These are phyloP conservation scores for Globisporangium abappressorium DNA, from an alignment of 352 stramenopile species.

Conservation along the genomic window DNA sequence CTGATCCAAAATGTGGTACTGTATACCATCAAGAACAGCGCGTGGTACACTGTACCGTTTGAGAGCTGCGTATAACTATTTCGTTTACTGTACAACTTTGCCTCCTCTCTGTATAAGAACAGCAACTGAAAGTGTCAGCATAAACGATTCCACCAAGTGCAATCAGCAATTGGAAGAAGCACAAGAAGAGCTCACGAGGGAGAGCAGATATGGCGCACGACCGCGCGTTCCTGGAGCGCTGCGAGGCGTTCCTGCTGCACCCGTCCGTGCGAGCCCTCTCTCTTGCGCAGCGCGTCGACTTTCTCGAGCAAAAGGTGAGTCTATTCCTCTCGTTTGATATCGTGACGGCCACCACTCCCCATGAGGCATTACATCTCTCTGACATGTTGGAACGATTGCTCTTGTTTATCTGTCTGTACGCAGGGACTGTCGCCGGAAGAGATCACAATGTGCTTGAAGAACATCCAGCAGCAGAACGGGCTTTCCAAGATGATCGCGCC, in stretches of 20 bases:
- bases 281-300: conserved; percentile 68
- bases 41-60: neutral
- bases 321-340: neutral
- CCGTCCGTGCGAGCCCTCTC: conserved; percentile 58
- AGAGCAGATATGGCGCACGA: conserved; percentile 22
- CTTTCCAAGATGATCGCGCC: conserved; percentile 37
- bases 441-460: conserved; percentile 62
- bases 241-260: conserved; percentile 69
- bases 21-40: neutral
- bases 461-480: conserved; percentile 50
- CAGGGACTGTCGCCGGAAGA: conserved; percentile 58
- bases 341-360: neutral
- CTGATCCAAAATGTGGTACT: neutral
- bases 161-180: neutral
- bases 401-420: neutral
- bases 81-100: neutral
- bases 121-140: conserved; percentile 7
- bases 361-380: neutral
- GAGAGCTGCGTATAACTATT: neutral
- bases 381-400: neutral
- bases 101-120: neutral
- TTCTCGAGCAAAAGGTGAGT: conserved; percentile 64
- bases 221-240: conserved; percentile 47
- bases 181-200: neutral
- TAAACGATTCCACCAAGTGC: conserved; percentile 7